These are phyloP conservation scores for Narthecium ossifragum DNA, from an alignment of 106 monocot species.

Conservation along the genomic window DNA sequence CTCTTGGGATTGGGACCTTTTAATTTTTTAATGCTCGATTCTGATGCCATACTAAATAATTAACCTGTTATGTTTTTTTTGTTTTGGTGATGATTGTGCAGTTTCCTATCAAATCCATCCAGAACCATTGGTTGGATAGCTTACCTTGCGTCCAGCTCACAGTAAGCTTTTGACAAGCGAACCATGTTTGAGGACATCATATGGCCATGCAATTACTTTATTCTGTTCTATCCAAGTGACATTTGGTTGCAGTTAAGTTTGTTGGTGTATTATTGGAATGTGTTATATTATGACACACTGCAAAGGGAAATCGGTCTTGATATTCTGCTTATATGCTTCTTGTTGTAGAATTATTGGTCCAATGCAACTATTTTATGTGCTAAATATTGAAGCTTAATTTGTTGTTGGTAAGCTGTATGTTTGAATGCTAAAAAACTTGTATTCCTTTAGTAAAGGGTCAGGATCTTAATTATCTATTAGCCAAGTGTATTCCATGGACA, in stretches of 20 bases:
- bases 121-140: background rate
- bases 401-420: too few species aligned
- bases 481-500: too few species aligned
- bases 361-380: too few species aligned
- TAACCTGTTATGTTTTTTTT: background rate
- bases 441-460: too few species aligned
- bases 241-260: background rate
- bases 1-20: background rate
- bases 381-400: too few species aligned
- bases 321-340: too few species aligned
- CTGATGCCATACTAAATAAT: background rate
- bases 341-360: too few species aligned
- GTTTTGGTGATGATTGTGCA: conserved; percentile 5
- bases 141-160: conserved; percentile 6
- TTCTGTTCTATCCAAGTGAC: background rate
- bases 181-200: background rate
- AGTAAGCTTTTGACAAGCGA: background rate
- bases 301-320: too few species aligned
- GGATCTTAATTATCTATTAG: too few species aligned
- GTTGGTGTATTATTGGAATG: background rate
- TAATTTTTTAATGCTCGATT: background rate
- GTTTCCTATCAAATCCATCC: conserved; percentile 14
- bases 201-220: background rate
- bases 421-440: too few species aligned
- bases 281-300: too few species aligned